These are phyloP conservation scores for Penicillium ochrochloron DNA, from an alignment of 495 filamentous ascomycete species.

Conservation along the genomic window DNA sequence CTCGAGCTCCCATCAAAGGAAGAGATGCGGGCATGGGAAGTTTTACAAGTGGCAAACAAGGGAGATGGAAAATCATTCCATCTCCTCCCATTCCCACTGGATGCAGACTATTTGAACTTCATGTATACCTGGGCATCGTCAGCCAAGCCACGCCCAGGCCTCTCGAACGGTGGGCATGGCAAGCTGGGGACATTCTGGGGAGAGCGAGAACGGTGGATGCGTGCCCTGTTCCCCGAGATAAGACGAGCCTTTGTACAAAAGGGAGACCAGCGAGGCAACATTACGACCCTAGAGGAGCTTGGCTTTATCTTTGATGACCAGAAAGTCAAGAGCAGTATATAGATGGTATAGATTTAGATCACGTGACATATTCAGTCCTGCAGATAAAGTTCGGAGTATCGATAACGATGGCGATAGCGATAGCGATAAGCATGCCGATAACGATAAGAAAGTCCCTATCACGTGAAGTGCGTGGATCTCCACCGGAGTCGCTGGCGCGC, in stretches of 20 bases:
- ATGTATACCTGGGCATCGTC: conserved; percentile 63
- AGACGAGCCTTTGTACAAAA: conserved; percentile 56
- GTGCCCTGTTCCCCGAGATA: conserved; percentile 58
- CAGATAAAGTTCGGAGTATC: not conserved
- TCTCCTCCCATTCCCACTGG: conserved; percentile 69
- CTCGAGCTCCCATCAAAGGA: conserved; percentile 62
- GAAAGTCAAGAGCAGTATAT: conserved; percentile 20
- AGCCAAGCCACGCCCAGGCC: conserved; percentile 45
- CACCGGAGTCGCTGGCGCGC: conserved; percentile 14
- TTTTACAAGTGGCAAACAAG: conserved; percentile 37
- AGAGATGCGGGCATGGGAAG: conserved; percentile 73
- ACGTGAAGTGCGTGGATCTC: conserved; percentile 9
- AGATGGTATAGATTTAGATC: not conserved
- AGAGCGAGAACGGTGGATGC: conserved; percentile 65
- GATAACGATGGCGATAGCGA: conserved; percentile 19
- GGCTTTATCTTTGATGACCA: conserved; percentile 61
- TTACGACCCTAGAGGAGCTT: conserved; percentile 59
- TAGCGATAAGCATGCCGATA: conserved; percentile 8
- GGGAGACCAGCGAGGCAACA: conserved; percentile 46
- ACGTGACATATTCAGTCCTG: not conserved
- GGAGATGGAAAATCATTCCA: conserved; percentile 64
- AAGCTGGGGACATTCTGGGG: conserved; percentile 72
- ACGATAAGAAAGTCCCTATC: conserved; percentile 12
- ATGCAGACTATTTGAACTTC: conserved; percentile 78
- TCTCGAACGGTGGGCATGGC: conserved; percentile 55